Evolutionary conservation across 208 protist species (phyloP), one percentile per base, ranked within the genome.

Genomic region (Leishmania martiniquensis): DNA sequence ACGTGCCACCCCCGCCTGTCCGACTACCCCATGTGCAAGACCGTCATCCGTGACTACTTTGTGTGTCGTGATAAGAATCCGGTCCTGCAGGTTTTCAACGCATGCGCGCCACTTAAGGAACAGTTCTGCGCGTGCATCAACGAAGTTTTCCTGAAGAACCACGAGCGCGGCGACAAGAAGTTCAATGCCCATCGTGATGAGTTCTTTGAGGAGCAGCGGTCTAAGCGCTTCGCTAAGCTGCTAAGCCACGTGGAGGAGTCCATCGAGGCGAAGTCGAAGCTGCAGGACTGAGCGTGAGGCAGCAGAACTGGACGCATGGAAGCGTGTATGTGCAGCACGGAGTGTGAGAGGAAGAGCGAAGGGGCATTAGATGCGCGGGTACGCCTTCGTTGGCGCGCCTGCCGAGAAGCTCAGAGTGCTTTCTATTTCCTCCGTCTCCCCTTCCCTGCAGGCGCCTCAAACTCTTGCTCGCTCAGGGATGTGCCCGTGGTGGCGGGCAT

Each of bases 81-180:
- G 20, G 72, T 91, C 44, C 63, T 95, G 81, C 93, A 95, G 75
- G 52, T 93, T 10, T 89, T 93, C 55, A 96, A 96, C 84, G 82
- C 87, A 47, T 96, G 93, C 72, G 90, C 87, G 15, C 93, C 93
- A 49, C 82, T 96, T 37, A 94, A 95, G 78, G 93, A 95, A 72
- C 90, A 96, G 87, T 93, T 96, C 68, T 95, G 89, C 42, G 76
- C 90, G 4, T 96, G 93, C 75, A 95, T 96, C 77, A 96, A 96
- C 83, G 89, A 94, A 63, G 86, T 95, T 10, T 95, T 96, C 62
- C 81, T 96, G 9, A 92, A 91, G 72, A 96, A 95, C 66, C 90
- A 95, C 79, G 85, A 92, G 67, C 83, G 89, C 37, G 88, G 89
- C 55, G 89, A 93, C 68, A 89, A 93, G 72, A 96, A 96, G 73